A percentile compares a stretch with the other conserved stretches of the same genome.
Evolutionary conservation across 2,329 filamentous ascomycete species (phyloP).

Genomic region (Tympanopsis confertula): DNA sequence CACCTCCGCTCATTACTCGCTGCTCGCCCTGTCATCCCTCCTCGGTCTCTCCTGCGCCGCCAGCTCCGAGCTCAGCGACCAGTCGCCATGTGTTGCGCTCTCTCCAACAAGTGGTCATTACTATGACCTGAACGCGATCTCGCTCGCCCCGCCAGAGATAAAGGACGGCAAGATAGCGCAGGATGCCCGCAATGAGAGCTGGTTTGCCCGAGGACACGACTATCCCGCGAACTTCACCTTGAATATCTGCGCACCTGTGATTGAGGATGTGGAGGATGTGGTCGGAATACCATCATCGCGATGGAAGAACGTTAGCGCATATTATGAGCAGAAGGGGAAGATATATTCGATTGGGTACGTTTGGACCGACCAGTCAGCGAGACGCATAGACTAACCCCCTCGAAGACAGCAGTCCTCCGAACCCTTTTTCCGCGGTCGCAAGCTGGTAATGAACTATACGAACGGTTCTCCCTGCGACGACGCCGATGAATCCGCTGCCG

Average conservation of each 20-base stretch:
- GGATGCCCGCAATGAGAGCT: constrained; percentile 26
- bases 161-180: constrained; percentile 24
- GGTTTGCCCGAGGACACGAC: constrained; percentile 33
- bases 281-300: constrained; percentile 24
- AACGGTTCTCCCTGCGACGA: constrained; percentile 33
- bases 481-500: constrained; percentile 10
- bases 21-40: no score
- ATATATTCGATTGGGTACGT: constrained; percentile 32
- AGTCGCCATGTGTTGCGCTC: constrained; percentile 47
- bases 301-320: constrained; percentile 34
- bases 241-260: constrained; percentile 34
- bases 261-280: constrained; percentile 30
- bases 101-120: constrained; percentile 48
- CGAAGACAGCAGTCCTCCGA: constrained; percentile 26
- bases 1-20: no score
- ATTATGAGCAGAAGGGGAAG: constrained; percentile 26
- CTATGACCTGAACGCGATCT: constrained; percentile 50
- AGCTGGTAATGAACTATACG: constrained; percentile 39
- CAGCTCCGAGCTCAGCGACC: constrained; percentile 23
- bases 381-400: neutral
- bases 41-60: no score
- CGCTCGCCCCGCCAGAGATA: constrained; percentile 30
- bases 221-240: constrained; percentile 35
- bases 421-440: constrained; percentile 33
- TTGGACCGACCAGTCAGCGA: neutral